A percentile compares a stretch with the other conserved stretches of the same genome.
These are phyloP conservation scores for Herpetomonas samuelpessoai DNA, from an alignment of 208 protist species.

Conservation along the genomic window DNA sequence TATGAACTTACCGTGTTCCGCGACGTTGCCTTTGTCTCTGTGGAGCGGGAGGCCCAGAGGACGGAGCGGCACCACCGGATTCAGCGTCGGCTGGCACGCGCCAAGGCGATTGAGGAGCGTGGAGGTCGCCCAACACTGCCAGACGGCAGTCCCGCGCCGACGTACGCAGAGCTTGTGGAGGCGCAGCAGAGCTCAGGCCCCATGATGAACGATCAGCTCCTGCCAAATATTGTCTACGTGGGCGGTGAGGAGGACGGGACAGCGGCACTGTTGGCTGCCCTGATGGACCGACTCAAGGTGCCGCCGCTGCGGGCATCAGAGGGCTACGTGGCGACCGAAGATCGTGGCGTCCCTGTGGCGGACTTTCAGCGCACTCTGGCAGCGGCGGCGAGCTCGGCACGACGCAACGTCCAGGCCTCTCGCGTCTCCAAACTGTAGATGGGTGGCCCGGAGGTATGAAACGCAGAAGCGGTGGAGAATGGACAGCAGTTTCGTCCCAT, in stretches of 20 bases:
- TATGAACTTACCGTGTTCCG: slow-evolving; percentile 80
- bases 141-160: slow-evolving; percentile 43
- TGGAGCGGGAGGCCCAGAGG: slow-evolving; percentile 66
- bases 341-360: not conserved
- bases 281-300: slow-evolving; percentile 47
- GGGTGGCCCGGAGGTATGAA: no score
- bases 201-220: slow-evolving; percentile 79
- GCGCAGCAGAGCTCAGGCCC: slow-evolving; percentile 39
- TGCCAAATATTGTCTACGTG: slow-evolving; percentile 63
- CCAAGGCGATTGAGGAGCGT: slow-evolving; percentile 16
- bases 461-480: no score
- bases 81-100: slow-evolving; percentile 31
- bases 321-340: not conserved
- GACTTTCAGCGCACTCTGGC: slow-evolving; percentile 16
- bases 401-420: not conserved
- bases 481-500: no score
- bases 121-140: slow-evolving; percentile 25
- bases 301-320: not conserved
- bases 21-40: slow-evolving; percentile 67
- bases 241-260: slow-evolving; percentile 77
- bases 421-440: not conserved
- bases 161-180: slow-evolving; percentile 25
- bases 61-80: slow-evolving; percentile 65
- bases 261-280: slow-evolving; percentile 39
- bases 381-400: not conserved